phyloP scores from a whole-genome alignment of 805 yeast species.

The Suhomyces sp. region DNA sequence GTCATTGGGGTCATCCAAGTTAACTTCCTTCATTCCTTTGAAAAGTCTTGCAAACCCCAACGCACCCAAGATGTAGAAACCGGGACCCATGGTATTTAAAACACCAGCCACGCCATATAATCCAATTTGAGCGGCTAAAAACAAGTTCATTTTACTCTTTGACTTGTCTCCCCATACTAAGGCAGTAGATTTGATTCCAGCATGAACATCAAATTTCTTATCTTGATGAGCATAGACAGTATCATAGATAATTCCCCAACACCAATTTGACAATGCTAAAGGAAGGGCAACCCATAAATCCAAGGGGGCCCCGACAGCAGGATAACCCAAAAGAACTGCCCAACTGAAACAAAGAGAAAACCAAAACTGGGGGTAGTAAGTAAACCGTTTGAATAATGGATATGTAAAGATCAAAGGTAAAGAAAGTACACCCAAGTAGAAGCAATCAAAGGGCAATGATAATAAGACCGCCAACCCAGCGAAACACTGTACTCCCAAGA shows the following conservation, averaged over 20 bases:
- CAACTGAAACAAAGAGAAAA: slow-evolving; percentile 85
- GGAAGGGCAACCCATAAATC: slow-evolving; percentile 75
- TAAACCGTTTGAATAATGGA: slow-evolving; percentile 91
- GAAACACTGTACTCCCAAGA: slow-evolving; percentile 69
- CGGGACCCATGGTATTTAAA: slow-evolving; percentile 82
- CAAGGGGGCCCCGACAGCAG: slow-evolving; percentile 87
- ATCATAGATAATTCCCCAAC: slow-evolving; percentile 96
- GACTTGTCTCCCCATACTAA: slow-evolving; percentile 87
- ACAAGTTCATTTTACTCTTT: slow-evolving; percentile 62
- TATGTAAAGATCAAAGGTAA: slow-evolving; percentile 78
- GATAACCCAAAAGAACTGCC: slow-evolving; percentile 93
- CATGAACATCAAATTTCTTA: slow-evolving; percentile 78
- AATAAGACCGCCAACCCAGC: slow-evolving; percentile 73
- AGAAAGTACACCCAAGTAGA: slow-evolving; percentile 77
- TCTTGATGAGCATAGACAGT: slow-evolving; percentile 98
- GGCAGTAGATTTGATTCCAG: slow-evolving; percentile 95
- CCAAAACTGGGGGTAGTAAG: slow-evolving; percentile 90
- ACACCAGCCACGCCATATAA: slow-evolving; percentile 67
- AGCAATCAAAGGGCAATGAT: slow-evolving; percentile 77
- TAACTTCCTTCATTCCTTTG: slow-evolving; percentile 67
- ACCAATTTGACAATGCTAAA: slow-evolving; percentile 68
- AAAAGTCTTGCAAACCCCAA: slow-evolving; percentile 69
- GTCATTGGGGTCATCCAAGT: slow-evolving; percentile 72
- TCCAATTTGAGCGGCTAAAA: slow-evolving; percentile 68
- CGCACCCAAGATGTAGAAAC: slow-evolving; percentile 65